These are phyloP conservation scores for Microsporum ferrugineum DNA, from an alignment of 2,329 filamentous ascomycete genomes.

Conservation along the genomic window DNA sequence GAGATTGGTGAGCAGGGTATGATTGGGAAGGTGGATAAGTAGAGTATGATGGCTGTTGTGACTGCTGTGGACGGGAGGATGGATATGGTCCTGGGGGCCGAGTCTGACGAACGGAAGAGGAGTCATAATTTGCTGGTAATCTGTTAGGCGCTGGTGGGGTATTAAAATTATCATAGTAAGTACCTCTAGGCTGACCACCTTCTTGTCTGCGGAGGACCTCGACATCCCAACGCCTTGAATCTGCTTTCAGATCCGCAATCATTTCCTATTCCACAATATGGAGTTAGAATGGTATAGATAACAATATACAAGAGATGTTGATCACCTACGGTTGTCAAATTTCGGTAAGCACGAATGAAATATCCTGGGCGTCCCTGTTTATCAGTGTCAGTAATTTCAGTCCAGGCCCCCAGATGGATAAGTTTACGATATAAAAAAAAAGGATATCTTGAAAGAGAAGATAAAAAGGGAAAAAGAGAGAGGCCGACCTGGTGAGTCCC, in stretches of 20 bases:
- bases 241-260: constrained; percentile 44
- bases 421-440: not conserved
- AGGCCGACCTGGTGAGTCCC: constrained; percentile 57
- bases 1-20: constrained; percentile 27
- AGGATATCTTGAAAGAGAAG: constrained; percentile 2
- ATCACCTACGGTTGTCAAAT: constrained; percentile 58
- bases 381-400: constrained; percentile 28
- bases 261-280: constrained; percentile 35
- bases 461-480: constrained; percentile 16
- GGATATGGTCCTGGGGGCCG: constrained; percentile 20
- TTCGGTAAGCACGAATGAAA: constrained; percentile 68
- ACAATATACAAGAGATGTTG: constrained; percentile 13
- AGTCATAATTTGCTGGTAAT: constrained; percentile 27
- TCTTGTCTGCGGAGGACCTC: constrained; percentile 32
- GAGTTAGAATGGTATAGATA: not conserved
- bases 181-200: constrained; percentile 33
- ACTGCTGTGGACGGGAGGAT: not conserved
- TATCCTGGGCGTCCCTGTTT: constrained; percentile 55
- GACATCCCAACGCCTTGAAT: constrained; percentile 42
- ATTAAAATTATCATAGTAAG: constrained; percentile 30
- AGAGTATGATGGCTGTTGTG: constrained; percentile 23
- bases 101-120: constrained; percentile 29
- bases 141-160: constrained; percentile 30
- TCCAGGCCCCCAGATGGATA: constrained; percentile 5
- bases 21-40: constrained; percentile 24